A percentile compares a stretch with the other conserved stretches of the same genome.
Conservation (phyloP, 2,329 filamentous ascomycete genomes). For the Epicoccum sorghinum region DNA sequence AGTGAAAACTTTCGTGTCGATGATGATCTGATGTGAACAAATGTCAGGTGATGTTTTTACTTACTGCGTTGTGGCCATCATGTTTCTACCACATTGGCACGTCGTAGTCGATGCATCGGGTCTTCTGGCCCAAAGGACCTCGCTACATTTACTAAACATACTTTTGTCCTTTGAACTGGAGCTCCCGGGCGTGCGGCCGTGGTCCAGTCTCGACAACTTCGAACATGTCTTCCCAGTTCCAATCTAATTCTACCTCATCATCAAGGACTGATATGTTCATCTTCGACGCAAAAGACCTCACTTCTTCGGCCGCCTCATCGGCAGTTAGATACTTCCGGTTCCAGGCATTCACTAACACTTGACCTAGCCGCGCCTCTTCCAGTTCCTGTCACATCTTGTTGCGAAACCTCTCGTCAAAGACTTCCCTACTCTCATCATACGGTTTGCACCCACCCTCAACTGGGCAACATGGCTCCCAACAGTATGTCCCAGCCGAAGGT, state of each 20-base stretch:
- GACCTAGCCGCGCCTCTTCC: background rate
- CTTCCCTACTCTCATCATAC: background rate
- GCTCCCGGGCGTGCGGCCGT: too few species aligned
- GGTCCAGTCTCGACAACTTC: background rate
- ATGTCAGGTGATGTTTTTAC: too few species aligned
- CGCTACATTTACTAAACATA: too few species aligned
- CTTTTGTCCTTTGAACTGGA: too few species aligned
- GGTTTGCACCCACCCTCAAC: background rate
- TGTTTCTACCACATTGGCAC: too few species aligned
- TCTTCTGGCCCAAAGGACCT: too few species aligned
- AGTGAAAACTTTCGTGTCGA: too few species aligned
- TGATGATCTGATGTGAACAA: too few species aligned
- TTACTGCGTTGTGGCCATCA: too few species aligned
- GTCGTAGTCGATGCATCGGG: too few species aligned
- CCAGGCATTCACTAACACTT: background rate
- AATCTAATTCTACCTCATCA: background rate
- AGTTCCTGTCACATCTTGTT: background rate
- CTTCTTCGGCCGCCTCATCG: background rate
- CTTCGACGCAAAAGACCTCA: background rate
- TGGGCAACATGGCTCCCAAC: background rate
- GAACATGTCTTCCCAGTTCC: background rate
- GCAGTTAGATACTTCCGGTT: background rate
- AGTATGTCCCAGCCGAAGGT: background rate
- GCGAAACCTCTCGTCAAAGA: background rate
- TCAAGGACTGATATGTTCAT: background rate